phyloP scores from a whole-genome alignment of 169 alveolate genomes.

The Haemoproteus tartakovskyi region DNA sequence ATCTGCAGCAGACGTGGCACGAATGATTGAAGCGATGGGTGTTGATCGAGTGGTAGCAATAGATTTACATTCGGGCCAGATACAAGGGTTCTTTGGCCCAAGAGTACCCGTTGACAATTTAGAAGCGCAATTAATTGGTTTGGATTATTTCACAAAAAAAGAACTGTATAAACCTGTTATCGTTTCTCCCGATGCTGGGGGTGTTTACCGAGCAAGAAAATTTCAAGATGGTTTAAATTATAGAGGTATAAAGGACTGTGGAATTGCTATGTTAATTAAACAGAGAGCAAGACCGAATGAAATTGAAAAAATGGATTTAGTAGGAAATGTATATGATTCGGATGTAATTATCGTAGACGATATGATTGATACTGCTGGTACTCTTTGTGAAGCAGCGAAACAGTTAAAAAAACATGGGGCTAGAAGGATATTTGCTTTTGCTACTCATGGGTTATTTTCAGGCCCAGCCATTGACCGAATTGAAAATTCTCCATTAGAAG shows the following conservation, averaged over 20 bases:
- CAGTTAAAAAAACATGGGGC: slow-evolving; percentile 91
- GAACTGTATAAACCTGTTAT: slow-evolving; percentile 84
- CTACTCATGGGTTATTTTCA: slow-evolving; percentile 93
- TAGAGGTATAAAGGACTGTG: slow-evolving; percentile 66
- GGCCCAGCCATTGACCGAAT: slow-evolving; percentile 89
- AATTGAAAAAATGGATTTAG: slow-evolving; percentile 89
- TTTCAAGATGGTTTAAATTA: slow-evolving; percentile 64
- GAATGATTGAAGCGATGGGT: slow-evolving; percentile 93
- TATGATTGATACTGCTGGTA: slow-evolving; percentile 97
- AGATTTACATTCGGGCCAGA: slow-evolving; percentile 94
- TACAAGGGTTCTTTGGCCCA: slow-evolving; percentile 93
- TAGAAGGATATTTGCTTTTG: slow-evolving; percentile 91
- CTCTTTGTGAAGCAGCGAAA: slow-evolving; percentile 95
- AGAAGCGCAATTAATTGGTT: slow-evolving; percentile 86
- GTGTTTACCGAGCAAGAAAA: slow-evolving; percentile 67
- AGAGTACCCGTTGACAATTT: slow-evolving; percentile 91
- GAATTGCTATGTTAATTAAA: slow-evolving; percentile 85
- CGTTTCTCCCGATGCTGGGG: slow-evolving; percentile 96
- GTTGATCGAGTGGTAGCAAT: slow-evolving; percentile 93
- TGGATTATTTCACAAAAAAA: slow-evolving; percentile 78
- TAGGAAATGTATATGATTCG: slow-evolving; percentile 92
- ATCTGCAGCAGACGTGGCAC: slow-evolving; percentile 93
- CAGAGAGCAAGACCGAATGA: slow-evolving; percentile 82
- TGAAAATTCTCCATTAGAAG: slow-evolving; percentile 81
- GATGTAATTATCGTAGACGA: slow-evolving; percentile 95